Percentiles rank a stretch among this genome's conserved stretches.
Conservation (phyloP, 1,284 basidiomycete species). For the Cutaneotrichosporon spelunceum region DNA sequence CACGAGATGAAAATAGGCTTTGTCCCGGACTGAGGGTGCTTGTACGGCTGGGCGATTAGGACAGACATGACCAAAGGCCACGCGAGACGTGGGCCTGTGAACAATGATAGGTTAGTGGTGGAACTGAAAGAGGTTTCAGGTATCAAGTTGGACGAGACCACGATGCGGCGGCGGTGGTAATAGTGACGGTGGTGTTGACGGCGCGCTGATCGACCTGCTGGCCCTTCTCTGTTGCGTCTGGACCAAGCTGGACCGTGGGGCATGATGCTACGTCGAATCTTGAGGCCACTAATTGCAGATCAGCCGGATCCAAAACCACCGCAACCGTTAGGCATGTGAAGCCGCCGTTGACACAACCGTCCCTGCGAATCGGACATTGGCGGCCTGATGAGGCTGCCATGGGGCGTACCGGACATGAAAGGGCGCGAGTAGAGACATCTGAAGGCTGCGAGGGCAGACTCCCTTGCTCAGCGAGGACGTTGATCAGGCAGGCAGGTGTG, state of each 20-base stretch:
- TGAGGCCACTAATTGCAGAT: not conserved
- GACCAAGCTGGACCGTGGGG: not conserved
- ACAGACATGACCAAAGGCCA: not conserved
- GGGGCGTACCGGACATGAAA: no score
- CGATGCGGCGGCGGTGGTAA: not conserved
- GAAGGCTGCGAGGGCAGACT: no score
- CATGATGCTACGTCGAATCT: not conserved
- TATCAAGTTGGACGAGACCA: not conserved
- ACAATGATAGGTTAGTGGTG: not conserved
- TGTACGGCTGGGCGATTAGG: not conserved
- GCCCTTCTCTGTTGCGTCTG: not conserved
- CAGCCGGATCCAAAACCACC: not conserved
- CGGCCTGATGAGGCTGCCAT: not conserved
- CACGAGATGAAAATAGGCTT: conserved; percentile 21
- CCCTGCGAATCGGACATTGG: not conserved
- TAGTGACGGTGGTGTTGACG: not conserved
- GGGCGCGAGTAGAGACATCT: no score
- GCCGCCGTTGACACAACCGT: not conserved
- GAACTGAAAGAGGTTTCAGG: not conserved
- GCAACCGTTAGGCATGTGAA: not conserved
- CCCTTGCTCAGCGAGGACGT: not conserved
- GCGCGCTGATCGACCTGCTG: not conserved
- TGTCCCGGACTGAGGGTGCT: not conserved
- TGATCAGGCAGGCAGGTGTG: no score
- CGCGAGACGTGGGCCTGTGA: not conserved